Evolutionary conservation across 345 rosid genomes (phyloP).

Genomic region (Streptanthus diversifolius): DNA sequence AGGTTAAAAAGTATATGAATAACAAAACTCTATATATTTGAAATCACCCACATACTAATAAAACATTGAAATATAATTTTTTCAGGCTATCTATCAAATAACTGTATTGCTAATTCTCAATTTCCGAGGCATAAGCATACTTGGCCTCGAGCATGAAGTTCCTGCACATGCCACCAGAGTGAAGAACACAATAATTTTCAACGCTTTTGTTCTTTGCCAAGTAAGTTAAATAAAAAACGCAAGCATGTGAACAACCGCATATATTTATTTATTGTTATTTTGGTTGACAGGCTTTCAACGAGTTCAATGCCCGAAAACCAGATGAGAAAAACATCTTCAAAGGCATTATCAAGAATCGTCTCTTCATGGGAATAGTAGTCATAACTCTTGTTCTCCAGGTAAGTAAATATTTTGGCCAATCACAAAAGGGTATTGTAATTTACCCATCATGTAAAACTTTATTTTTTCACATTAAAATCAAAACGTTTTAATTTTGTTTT

Average conservation of each 20-base stretch:
- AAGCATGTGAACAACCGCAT: no score
- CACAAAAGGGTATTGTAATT: not conserved
- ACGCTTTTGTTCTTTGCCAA: slow-evolving; percentile 87
- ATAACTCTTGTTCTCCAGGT: slow-evolving; percentile 88
- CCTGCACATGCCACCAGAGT: slow-evolving; percentile 50
- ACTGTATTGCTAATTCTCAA: slow-evolving; percentile 65
- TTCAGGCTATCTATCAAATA: slow-evolving; percentile 82
- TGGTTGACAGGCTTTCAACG: slow-evolving; percentile 67
- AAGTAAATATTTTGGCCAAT: not conserved
- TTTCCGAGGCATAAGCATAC: slow-evolving; percentile 57
- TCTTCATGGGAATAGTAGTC: slow-evolving; percentile 72
- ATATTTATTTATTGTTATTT: not conserved
- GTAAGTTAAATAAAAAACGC: no score
- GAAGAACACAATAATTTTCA: slow-evolving; percentile 85
- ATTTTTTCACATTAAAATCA: not conserved
- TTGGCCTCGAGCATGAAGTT: slow-evolving; percentile 44
- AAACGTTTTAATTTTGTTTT: not conserved
- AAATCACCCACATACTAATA: not conserved
- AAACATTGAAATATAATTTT: not conserved
- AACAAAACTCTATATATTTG: not conserved
- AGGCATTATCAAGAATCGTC: slow-evolving; percentile 66
- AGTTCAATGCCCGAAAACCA: slow-evolving; percentile 93
- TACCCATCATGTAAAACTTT: not conserved
- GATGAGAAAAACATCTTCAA: slow-evolving; percentile 74
- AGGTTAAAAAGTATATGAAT: slow-evolving; percentile 44